phyloP scores from a whole-genome alignment of 2,329 filamentous ascomycete genomes.

The Phialophora verrucosa region DNA sequence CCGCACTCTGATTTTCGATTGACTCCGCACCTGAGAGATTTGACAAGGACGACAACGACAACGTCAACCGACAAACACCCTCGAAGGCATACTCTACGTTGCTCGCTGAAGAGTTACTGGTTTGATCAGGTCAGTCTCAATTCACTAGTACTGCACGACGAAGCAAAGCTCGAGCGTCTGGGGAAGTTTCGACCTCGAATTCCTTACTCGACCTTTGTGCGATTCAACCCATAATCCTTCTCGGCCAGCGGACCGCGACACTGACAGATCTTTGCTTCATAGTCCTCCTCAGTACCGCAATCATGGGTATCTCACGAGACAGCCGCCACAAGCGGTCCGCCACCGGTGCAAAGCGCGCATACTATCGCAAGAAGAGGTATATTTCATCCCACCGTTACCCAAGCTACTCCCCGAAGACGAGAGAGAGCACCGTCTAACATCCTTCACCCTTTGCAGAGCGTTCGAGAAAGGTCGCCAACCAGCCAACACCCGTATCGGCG shows the following conservation, averaged over 20 bases:
- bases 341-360: conserved; percentile 95
- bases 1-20: conserved; percentile 14
- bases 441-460: conserved; percentile 75
- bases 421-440: conserved; percentile 19
- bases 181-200: not conserved
- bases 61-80: conserved; percentile 14
- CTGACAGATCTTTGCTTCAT: conserved; percentile 17
- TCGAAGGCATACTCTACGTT: conserved; percentile 32
- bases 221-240: not conserved
- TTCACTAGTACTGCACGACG: not conserved
- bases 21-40: conserved; percentile 1
- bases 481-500: conserved; percentile 98
- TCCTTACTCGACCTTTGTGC: not conserved
- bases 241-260: not conserved
- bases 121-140: conserved; percentile 34
- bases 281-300: conserved; percentile 70
- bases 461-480: conserved; percentile 99
- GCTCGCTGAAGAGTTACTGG: conserved; percentile 35
- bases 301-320: conserved; percentile 99
- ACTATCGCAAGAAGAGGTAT: conserved; percentile 73
- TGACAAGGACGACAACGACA: conserved; percentile 20
- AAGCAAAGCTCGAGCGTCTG: conserved; percentile 1
- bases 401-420: not conserved
- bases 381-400: conserved; percentile 31
- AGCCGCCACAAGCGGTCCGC: conserved; percentile 99